Evolutionary conservation across 768 basidiomycete genomes (phyloP), one percentile per base, ranked within the genome.

Genomic region (Amanita jacksonii): DNA sequence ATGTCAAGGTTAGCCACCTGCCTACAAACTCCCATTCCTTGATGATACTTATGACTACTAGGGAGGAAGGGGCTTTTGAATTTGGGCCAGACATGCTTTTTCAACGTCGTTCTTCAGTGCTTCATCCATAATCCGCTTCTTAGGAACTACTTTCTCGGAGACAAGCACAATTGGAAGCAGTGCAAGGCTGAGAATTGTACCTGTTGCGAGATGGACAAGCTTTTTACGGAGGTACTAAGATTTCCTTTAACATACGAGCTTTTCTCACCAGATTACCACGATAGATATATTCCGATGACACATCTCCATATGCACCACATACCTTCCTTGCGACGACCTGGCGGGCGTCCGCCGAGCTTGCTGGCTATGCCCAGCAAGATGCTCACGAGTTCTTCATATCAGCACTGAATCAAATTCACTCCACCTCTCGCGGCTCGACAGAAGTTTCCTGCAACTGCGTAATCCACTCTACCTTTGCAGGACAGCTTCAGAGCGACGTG

Each of bases 361-460:
- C 89, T 4, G 93, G 92, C 2, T 90, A 97, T 55, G 79, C 88
- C 0, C 94, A 98, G 59, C 94, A 94, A 56, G 93, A 97, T 49
- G 88, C 90, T 2, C 90, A 93, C 67, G 84, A 89, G 59, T 85
- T 80, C 57, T 86, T 89, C 60, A 86, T 89, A 22, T 73, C 81
- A 13, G 76, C 81, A 0, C 67, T 97, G 19, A 92, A 93, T 55
- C 85, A 90, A 51, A 85, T 96, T 8, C 93, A 98, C 58, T 67
- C 70, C 15, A 85, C 77, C 28, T 83, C 82, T 8, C 71, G 81
- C 30, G 79, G 85, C 1, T 78, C 77, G 43, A 86, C 82, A 8
- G 79, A 83, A 53, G 68, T 83, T 19, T 77, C 79, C 16, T 94
- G 92, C 60, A 87, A 84, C 50, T 98, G 94, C 55, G 79, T 94